Base-by-base conservation (phyloP, 2,329 filamentous ascomycete species). In the Exophiala sideris region DNA sequence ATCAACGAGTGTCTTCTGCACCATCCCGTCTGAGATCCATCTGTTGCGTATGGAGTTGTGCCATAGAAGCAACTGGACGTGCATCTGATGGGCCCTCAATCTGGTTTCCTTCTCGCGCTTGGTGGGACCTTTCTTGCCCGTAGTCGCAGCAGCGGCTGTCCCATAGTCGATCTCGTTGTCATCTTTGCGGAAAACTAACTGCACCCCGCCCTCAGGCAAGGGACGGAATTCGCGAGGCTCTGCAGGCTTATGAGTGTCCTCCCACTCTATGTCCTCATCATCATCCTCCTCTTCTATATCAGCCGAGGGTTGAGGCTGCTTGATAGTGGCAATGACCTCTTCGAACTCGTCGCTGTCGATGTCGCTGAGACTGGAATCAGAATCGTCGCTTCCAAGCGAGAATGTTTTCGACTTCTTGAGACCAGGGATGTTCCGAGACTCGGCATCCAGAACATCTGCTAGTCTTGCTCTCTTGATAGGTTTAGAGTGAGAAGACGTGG, bases 41-140 rank as follows among this genome's bases (percentile, higher is more conserved):
- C 83, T 78, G 68, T 97, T 96, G 39, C 89, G 83, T 11, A 94
- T 72, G 0, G 89, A 82, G 66, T 97, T 97, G 68, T 97, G 91
- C 79, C 87, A 96, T 56, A 99, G 79, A 12, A 99, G 75, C 48
- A 85, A 82, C 67, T 95, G 85, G 1, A 97, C 91, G 70, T 99
- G 94, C 62, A 96, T 79, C 63, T 89, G 88, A 70, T 99, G 94
- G 0, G 90, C 91, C 3, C 85, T 79, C 33, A 85, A 81, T 21
- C 94, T 82, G 52, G 92, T 87, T 56, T 84, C 81, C 48, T 89
- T 83, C 67, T 96, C 90, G 24, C 87, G 83, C 71, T 96, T 96
- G 2, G 88, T 87, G 0, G 89, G 88, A 0, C 90, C 91, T 67
- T 92, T 96, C 71, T 89, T 96, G 14, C 76, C 76, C 18, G 83